phyloP scores from a whole-genome alignment of 768 basidiomycete species.

The Trametes cinnabarina region DNA sequence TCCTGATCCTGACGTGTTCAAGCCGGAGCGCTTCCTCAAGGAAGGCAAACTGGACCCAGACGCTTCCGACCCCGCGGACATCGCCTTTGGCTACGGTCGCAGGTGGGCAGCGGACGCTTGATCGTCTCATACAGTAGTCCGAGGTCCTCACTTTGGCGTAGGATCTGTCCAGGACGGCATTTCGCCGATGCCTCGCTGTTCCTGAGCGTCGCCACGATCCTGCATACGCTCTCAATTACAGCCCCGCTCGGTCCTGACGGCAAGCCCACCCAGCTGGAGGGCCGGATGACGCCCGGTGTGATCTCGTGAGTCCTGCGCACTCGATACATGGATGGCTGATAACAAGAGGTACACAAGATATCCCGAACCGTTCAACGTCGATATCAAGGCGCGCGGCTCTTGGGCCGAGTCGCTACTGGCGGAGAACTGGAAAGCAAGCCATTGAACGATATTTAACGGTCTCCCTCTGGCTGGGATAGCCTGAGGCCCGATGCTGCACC shows the following conservation, averaged over 20 bases:
- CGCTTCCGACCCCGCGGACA: background rate
- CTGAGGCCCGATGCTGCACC: no score
- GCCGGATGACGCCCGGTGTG: constrained; percentile 8
- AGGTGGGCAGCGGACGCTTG: background rate
- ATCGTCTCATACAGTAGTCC: no score
- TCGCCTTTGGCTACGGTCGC: constrained; percentile 4
- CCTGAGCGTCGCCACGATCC: background rate
- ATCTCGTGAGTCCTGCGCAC: constrained; percentile 16
- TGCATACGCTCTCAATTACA: constrained; percentile 5
- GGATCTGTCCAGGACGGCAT: constrained; percentile 11
- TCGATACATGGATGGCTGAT: no score
- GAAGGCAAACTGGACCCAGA: background rate
- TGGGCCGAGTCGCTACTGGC: constrained; percentile 14
- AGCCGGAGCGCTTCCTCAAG: constrained; percentile 17
- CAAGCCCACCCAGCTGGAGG: constrained; percentile 1
- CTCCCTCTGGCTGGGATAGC: no score
- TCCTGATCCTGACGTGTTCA: constrained; percentile 18
- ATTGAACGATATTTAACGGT: no score
- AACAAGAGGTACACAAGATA: background rate
- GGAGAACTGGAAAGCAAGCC: background rate
- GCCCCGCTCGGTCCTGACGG: background rate
- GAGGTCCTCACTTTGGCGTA: background rate
- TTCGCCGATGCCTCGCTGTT: constrained; percentile 8
- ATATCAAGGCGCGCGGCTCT: constrained; percentile 19
- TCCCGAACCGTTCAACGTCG: constrained; percentile 23